Evolutionary conservation across 2,329 filamentous ascomycete species (phyloP), one percentile per base, ranked within the genome.

Genomic region (Ceratocystis alfenasii): DNA sequence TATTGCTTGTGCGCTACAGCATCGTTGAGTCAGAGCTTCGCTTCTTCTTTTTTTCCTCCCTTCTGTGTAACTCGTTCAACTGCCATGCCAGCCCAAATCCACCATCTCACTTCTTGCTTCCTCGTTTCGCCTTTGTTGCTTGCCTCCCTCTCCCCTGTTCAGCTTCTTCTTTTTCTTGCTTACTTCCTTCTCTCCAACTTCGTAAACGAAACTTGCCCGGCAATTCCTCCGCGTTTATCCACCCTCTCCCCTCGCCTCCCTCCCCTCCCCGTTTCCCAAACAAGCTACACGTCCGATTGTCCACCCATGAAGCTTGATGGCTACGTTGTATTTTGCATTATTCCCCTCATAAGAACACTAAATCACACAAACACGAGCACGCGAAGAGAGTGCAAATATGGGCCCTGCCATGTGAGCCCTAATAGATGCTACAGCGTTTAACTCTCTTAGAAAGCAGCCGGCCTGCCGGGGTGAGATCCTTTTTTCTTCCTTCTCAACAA

Each of bases 241-340:
- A 36, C 12, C 8, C 10, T 12, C 36, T 41, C 10, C 36, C 36
- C 36, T 5, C 10, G 36, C 36, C 12, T 41, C 8, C 7, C 36
- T 41, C 10, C 3, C 36, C 36, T n/a, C 55, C 55, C 55, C 28
- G 17, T 59, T 59, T 59, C 55, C 55, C 17, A 59, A 59, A 59
- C 30, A 59, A 59, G 55, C 28, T 36, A 59, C 55, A 59, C 7
- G 12, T 59, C 55, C 55, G 55, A 20, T 41, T 41, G 36, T 41
- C 36, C 3, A 41, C 36, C 36, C 36, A 41, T 15, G 36, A 41
- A 15, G 36, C 36, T 41, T 15, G 10, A 15, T 41, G 12, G 36
- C 36, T 15, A 12, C 36, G 36, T 41, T 15, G 36, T 41, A 41
- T 41, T 41, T 3, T 20, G 17, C 15, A 22, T 17, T 20, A 53